Percentiles rank a stretch among this genome's conserved stretches.
These are phyloP conservation scores for Venturiaceae sp. DNA, from an alignment of 2,329 filamentous ascomycete species.

Conservation along the genomic window DNA sequence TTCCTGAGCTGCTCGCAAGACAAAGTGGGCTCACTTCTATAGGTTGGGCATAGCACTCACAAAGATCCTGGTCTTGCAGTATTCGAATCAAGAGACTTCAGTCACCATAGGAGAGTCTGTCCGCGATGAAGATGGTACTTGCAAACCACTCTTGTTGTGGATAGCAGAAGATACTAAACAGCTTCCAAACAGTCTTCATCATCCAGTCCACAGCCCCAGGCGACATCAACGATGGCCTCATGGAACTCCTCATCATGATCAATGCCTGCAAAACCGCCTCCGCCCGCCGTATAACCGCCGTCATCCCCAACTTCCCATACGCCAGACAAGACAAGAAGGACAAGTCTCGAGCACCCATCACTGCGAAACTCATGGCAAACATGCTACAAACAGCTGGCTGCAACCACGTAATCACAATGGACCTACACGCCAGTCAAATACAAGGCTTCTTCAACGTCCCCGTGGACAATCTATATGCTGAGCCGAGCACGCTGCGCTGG, in stretches of 20 bases:
- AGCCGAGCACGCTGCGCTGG: conserved; percentile 85
- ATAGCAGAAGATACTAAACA: conserved; percentile 1
- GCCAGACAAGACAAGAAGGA: conserved; percentile 98
- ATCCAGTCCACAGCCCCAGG: conserved; percentile 90
- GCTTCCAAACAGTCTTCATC: conserved; percentile 63
- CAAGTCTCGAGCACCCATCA: conserved; percentile 91
- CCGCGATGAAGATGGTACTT: conserved; percentile 79
- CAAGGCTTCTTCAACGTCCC: conserved; percentile 91
- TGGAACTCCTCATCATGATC: conserved; percentile 98
- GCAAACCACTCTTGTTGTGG: conserved; percentile 9
- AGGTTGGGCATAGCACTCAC: conserved; percentile 70
- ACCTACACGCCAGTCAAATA: conserved; percentile 87
- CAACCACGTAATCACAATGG: conserved; percentile 92
- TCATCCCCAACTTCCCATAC: conserved; percentile 94
- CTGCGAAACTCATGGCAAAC: conserved; percentile 90
- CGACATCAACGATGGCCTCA: conserved; percentile 95
- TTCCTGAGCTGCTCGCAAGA: conserved; percentile 5
- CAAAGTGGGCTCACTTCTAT: conserved; percentile 11
- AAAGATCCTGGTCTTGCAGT: conserved; percentile 72
- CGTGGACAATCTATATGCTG: conserved; percentile 79
- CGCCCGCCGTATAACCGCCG: conserved; percentile 85
- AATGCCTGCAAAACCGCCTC: conserved; percentile 83
- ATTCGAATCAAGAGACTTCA: conserved; percentile 79
- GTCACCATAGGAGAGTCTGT: conserved; percentile 95
- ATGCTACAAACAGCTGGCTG: conserved; percentile 94